A percentile compares a stretch with the other conserved stretches of the same genome.
These are phyloP conservation scores for Gossypium aridum DNA, from an alignment of 441 rosid species.

Conservation along the genomic window DNA sequence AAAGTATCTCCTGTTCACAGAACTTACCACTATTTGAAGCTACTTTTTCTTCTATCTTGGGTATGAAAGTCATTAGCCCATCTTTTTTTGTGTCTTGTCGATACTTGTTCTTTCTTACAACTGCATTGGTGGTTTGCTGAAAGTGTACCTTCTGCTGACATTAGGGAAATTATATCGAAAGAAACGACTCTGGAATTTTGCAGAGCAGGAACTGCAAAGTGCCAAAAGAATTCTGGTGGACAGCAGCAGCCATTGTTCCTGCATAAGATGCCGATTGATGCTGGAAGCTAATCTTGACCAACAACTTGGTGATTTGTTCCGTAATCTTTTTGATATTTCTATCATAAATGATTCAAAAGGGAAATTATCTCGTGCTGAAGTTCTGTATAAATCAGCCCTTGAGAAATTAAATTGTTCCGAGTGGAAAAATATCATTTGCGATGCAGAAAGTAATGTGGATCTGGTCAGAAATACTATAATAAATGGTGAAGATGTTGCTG, in stretches of 20 bases:
- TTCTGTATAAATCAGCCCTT: conserved; percentile 49
- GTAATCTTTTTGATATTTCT: conserved; percentile 29
- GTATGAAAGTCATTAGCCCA: conserved; percentile 29
- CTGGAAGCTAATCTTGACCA: conserved; percentile 50
- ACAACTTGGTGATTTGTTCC: conserved; percentile 66
- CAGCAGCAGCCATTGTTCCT: conserved; percentile 32
- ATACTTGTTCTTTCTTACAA: conserved; percentile 8
- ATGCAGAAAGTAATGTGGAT: conserved; percentile 24
- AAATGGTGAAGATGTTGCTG: conserved; percentile 23
- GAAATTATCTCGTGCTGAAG: conserved; percentile 49
- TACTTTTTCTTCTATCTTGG: conserved; percentile 75
- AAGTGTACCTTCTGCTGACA: conserved; percentile 9
- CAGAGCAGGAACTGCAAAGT: conserved; percentile 57
- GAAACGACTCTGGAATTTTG: conserved; percentile 53
- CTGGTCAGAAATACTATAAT: conserved; percentile 12
- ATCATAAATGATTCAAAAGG: conserved; percentile 24
- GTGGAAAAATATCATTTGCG: conserved; percentile 48
- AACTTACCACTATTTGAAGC: conserved; percentile 51
- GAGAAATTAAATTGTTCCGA: conserved; percentile 49
- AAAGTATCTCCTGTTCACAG: conserved; percentile 56
- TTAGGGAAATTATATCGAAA: conserved; percentile 72
- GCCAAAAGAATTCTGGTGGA: conserved; percentile 46
- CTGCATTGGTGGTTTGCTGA: background rate
- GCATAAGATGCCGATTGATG: conserved; percentile 59
- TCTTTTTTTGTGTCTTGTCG: conserved; percentile 5